Evolutionary conservation across 352 stramenopile species (phyloP), one percentile per base, ranked within the genome.

Genomic region (Stramenopiles sp.): DNA sequence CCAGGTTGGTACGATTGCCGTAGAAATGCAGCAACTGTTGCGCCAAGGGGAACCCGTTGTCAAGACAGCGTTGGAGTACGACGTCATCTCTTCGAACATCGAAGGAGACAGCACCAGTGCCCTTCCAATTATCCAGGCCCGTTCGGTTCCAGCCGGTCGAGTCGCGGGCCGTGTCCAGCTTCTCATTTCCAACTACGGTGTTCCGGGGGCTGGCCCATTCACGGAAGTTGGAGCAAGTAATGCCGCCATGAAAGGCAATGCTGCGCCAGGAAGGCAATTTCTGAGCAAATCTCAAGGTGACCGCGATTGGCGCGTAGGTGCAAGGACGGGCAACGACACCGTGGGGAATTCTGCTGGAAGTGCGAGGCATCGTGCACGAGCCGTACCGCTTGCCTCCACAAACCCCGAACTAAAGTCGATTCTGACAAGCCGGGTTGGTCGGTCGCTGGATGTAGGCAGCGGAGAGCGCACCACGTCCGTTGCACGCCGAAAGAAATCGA

Each of bases 21-120:
- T 97, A 32, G 88, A 89, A 31, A 78, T 96, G 0, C 83, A 88
- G n/a, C 83, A 88, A 73, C 76, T 97, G 0, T 77, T 96, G 75
- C 85, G 91, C 0, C 91, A 96, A 83, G 88, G 92, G 1, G 83
- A 82, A n/a, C 82, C 81, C 0, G 82, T 92, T 3, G 90, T 90
- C 76, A 96, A 96, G 76, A 87, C 89, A 73, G 87, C 93, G 74
- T 83, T 84, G 0, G 89, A 94, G 81, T 85, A 80, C 25, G 79
- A 86, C 37, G 74, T 87, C 1, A 74, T 86, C 32, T 74, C 77
- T 25, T 68, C 74, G 1, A 36, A 48, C 31, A 48, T 77, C 25
- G 63, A 82, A 4, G 78, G 76, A 6, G 25, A 37, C 4, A 68
- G 49, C 18, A 31, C 1, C 30, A 35, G 69, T 12, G 78, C 75